Evolutionary conservation across 768 basidiomycete species (phyloP), one percentile per base, ranked within the genome.

Genomic region (Russula emetica): DNA sequence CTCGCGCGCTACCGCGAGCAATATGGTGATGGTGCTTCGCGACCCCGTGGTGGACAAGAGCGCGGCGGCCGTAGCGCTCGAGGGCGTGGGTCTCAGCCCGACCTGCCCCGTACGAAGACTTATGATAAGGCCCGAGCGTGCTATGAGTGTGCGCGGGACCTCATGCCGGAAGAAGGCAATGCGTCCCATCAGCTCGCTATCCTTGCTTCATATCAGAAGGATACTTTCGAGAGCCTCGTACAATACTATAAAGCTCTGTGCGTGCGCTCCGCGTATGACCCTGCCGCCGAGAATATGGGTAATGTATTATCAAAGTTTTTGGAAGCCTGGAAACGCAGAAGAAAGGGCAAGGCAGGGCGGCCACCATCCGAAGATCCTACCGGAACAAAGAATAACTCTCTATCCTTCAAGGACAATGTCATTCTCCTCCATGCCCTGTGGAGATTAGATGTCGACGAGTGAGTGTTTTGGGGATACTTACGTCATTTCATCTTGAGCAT

Each of bases 171-270:
- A 60, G 92, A 96, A 67, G 97, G 96, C 68, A 95, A 98, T 71
- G 84, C 97, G 0, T 96, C 90, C 22, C 96, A 98, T 73, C 97
- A 98, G 74, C 85, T 98, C 22, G 97, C 96, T 5, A 95, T 98
- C 64, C 82, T 98, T 36, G 83, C 93, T 2, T 85, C 88, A 5
- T 95, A 97, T 73, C 80, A 88, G 69, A 81, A 83, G 66, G 93
- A 98, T 74, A 78, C 82, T n/a, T 94, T 96, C 70, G 76, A 78
- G 36, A 87, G 91, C 34, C 77, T 92, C 10, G 82, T 90, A 57
- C 88, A 94, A 74, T 96, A 98, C 74, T 94, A 94, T 72, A 87
- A 94, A 34, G 91, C 96, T 1, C 79, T 98, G 14, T 95, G 93
- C 70, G 91, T 94, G 40, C 82, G 82, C 44, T 83, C 85, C 62